These are phyloP conservation scores for Neocucurbitaria cava DNA, from an alignment of 2,329 filamentous ascomycete species.

Conservation along the genomic window DNA sequence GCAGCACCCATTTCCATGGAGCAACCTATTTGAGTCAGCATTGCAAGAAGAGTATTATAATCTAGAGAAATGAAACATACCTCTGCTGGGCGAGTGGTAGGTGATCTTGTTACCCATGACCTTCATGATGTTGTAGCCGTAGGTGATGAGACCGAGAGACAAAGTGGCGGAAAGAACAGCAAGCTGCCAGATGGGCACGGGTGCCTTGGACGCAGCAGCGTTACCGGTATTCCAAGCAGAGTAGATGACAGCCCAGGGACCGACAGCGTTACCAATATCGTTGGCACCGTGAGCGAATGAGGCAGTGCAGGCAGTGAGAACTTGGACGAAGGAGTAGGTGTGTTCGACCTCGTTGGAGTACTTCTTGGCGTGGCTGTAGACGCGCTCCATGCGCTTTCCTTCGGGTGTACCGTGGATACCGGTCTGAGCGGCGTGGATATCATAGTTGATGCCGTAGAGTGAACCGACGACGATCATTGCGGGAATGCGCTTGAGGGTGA, in stretches of 20 bases:
- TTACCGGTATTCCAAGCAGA: slow-evolving; percentile 63
- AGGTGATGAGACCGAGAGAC: slow-evolving; percentile 71
- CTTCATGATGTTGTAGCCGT: slow-evolving; percentile 87
- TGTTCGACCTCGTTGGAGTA: slow-evolving; percentile 49
- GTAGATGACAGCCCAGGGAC: slow-evolving; percentile 49
- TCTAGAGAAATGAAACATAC: slow-evolving; percentile 19
- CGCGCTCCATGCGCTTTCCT: slow-evolving; percentile 72
- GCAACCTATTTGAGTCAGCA: slow-evolving; percentile 49
- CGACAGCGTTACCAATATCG: slow-evolving; percentile 58
- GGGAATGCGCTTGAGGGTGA: slow-evolving; percentile 69
- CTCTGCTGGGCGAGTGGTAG: slow-evolving; percentile 67
- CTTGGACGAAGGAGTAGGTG: slow-evolving; percentile 40
- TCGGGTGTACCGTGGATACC: slow-evolving; percentile 76
- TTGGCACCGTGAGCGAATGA: slow-evolving; percentile 59
- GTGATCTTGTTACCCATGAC: slow-evolving; percentile 85
- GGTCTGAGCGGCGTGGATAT: slow-evolving; percentile 78
- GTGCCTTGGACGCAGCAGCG: slow-evolving; percentile 66
- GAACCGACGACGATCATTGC: slow-evolving; percentile 68
- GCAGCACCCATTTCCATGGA: slow-evolving; percentile 84
- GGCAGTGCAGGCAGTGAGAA: slow-evolving; percentile 1
- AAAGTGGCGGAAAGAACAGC: slow-evolving; percentile 71
- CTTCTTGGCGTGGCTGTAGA: slow-evolving; percentile 61
- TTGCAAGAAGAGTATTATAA: not conserved
- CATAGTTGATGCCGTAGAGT: slow-evolving; percentile 80
- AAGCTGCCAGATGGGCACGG: slow-evolving; percentile 78